A percentile compares a stretch with the other conserved stretches of the same genome.
Evolutionary conservation across 2,329 filamentous ascomycete genomes (phyloP).

Genomic region (Zymoseptoria ardabiliae): DNA sequence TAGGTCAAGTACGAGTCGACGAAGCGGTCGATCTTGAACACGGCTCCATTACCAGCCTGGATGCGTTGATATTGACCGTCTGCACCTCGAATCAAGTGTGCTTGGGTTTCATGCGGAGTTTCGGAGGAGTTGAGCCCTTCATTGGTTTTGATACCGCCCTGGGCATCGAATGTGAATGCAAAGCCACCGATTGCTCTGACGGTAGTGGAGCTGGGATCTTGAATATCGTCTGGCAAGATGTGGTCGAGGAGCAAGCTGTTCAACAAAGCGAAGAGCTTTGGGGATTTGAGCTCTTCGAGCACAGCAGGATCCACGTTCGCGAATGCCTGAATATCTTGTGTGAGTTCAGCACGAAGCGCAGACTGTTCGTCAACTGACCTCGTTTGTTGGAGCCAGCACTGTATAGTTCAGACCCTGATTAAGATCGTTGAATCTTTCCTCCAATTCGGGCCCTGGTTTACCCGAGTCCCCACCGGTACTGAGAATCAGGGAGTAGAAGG

Average conservation of each 20-base stretch:
- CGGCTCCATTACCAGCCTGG: conserved; percentile 9
- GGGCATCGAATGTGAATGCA: conserved; percentile 2
- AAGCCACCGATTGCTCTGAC: conserved; percentile 10
- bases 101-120: neutral
- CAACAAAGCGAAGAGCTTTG: conserved; percentile 9
- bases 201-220: neutral
- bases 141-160: conserved; percentile 9
- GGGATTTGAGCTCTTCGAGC: conserved; percentile 1
- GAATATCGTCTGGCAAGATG: conserved; percentile 6
- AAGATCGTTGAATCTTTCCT: conserved; percentile 15
- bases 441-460: conserved; percentile 8
- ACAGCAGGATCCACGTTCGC: conserved; percentile 2
- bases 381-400: conserved; percentile 11
- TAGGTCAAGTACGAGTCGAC: conserved; percentile 10
- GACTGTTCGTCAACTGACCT: conserved; percentile 2
- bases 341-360: neutral
- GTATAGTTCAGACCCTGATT: conserved; percentile 6
- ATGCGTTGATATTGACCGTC: neutral
- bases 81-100: conserved; percentile 3
- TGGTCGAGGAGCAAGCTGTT: conserved; percentile 8
- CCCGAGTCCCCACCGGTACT: conserved; percentile 9
- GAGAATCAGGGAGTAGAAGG: conserved; percentile 9
- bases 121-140: conserved; percentile 1
- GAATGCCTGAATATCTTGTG: conserved; percentile 4
- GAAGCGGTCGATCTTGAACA: conserved; percentile 10